These are phyloP conservation scores for Recurvomyces mirabilis DNA, from an alignment of 495 filamentous ascomycete genomes.

Conservation along the genomic window DNA sequence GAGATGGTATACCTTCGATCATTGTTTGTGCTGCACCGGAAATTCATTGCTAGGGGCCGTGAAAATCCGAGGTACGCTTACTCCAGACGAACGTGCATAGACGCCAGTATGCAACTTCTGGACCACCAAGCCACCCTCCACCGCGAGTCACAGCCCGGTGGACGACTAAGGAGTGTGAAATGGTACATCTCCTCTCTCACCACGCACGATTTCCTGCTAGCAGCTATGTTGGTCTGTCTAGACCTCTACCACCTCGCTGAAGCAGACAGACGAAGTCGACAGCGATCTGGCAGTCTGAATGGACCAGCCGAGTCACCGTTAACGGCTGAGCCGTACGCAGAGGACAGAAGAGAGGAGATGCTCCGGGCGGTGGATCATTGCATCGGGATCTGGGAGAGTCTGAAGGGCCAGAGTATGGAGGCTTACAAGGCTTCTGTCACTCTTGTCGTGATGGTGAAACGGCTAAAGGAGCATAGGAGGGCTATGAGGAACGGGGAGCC, in stretches of 20 bases:
- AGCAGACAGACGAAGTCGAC: slow-evolving; percentile 24
- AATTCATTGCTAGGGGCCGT: slow-evolving; percentile 60
- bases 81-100: slow-evolving; percentile 70
- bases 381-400: slow-evolving; percentile 64
- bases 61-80: slow-evolving; percentile 65
- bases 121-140: slow-evolving; percentile 65
- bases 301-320: slow-evolving; percentile 20
- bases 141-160: slow-evolving; percentile 60
- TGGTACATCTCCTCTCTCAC: slow-evolving; percentile 71
- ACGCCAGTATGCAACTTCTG: slow-evolving; percentile 65
- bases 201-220: slow-evolving; percentile 71
- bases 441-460: slow-evolving; percentile 66
- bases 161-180: slow-evolving; percentile 57
- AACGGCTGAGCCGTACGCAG: slow-evolving; percentile 51
- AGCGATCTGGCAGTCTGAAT: slow-evolving; percentile 16
- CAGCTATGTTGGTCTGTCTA: slow-evolving; percentile 77
- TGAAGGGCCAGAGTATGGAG: slow-evolving; percentile 69
- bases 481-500: slow-evolving; percentile 10
- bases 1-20: slow-evolving; percentile 76
- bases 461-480: slow-evolving; percentile 43
- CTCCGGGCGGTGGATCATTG: slow-evolving; percentile 57
- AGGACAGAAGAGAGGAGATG: slow-evolving; percentile 67
- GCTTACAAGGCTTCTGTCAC: slow-evolving; percentile 73
- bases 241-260: slow-evolving; percentile 50
- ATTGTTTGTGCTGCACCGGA: slow-evolving; percentile 71